phyloP scores from a whole-genome alignment of 257 asterid genomes.

The Buddleja alternifolia region DNA sequence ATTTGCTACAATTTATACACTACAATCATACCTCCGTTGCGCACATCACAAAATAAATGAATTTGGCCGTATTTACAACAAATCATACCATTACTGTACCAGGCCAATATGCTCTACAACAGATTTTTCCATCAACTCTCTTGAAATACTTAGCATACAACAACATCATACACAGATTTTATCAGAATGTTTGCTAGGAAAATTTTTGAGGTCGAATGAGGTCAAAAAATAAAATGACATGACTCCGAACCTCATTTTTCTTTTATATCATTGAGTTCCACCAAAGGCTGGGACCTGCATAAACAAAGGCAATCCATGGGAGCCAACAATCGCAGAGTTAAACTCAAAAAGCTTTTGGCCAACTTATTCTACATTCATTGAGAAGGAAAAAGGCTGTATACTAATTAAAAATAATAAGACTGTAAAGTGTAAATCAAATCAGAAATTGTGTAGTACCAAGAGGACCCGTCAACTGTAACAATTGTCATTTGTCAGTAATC shows the following conservation, averaged over 20 bases:
- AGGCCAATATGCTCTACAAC: constrained; percentile 22
- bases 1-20: too few relatives aligned
- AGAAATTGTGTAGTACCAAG: constrained; percentile 5
- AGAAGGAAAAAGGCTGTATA: neutral
- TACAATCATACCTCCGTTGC: too few relatives aligned
- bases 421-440: neutral
- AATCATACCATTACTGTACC: constrained; percentile 12
- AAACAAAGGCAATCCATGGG: constrained; percentile 19
- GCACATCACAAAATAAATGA: too few relatives aligned
- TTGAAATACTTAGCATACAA: constrained; percentile 25
- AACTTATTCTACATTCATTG: constrained; percentile 2
- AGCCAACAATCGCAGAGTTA: neutral
- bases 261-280: constrained; percentile 43
- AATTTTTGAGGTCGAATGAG: constrained; percentile 24
- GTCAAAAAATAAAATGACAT: constrained; percentile 20
- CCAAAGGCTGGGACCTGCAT: constrained; percentile 62
- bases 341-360: neutral
- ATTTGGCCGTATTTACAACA: constrained; percentile 36
- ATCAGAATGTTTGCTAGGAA: constrained; percentile 4
- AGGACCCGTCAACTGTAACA: neutral
- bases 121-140: constrained; percentile 16
- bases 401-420: too few relatives aligned
- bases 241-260: constrained; percentile 42
- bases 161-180: constrained; percentile 35
- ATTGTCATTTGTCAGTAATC: too few relatives aligned